Evolutionary conservation across 2,329 filamentous ascomycete species (phyloP), one percentile per base, ranked within the genome.

Genomic region (Penicillium sp.): DNA sequence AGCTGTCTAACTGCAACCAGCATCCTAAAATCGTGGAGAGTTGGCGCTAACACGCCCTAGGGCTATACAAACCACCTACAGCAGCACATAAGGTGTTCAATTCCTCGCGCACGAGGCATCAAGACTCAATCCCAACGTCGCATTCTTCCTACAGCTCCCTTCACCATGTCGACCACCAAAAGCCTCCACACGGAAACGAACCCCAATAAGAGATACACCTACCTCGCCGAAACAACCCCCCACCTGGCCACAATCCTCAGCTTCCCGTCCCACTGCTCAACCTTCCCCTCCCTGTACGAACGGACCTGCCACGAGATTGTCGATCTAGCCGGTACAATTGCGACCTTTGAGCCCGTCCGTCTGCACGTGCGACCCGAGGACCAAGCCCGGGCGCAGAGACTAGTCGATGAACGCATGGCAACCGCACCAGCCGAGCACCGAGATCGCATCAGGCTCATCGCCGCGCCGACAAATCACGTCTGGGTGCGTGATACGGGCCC

Each of bases 401-500:
- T 69, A 6, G 38, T 69, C 6, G 33, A 52, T 40, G 22, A 55
- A 16, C 63, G 59, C 33, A 35, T 63, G 22, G 25, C 38, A 1
- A 43, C 7, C 7, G 10, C 19, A 4, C 13, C 37, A 1, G 6
- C 22, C 0, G 4, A 52, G 22, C 53, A 64, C n/a, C 43, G 57
- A 16, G 33, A 49, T 6, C 65, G 65, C 14, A 67, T 72, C 51
- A 59, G 42, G 6, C 59, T 74, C 2, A 61, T 67, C 25, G 28
- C 63, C 1, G 58, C 57, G 6, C 57, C 65, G 30, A 69, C 65
- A 8, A 71, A 72, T 56, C 70, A 74, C 54, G 57, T 66, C 65
- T 74, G 71, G 71, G 67, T 73, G 43, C 71, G 71, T 30, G 71
- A 74, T 53, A 73, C 69, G 6, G 71, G 71, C 0, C 71, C 71